Percentiles rank a stretch among this genome's conserved stretches.
These are phyloP conservation scores for Eragrostis nindensis DNA, from an alignment of 176 grass and related monocot genomes.

Conservation along the genomic window DNA sequence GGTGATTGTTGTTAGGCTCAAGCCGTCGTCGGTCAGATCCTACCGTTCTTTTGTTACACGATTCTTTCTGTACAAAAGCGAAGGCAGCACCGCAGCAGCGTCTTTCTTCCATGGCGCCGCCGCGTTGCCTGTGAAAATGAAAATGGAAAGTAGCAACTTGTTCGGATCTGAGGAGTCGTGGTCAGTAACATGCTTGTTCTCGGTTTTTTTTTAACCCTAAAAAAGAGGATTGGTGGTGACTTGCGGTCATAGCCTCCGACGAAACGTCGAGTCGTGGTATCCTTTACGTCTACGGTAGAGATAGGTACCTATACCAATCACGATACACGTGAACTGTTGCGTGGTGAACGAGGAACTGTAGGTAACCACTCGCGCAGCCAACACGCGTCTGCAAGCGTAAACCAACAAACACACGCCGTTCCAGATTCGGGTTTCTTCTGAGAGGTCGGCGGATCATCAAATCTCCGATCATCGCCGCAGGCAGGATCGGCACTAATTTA, in stretches of 20 bases:
- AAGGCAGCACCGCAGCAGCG: neutral
- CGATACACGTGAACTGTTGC: too few relatives aligned
- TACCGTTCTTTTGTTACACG: conserved; percentile 23
- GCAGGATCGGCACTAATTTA: too few relatives aligned
- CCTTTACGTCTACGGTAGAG: neutral
- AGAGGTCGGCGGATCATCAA: too few relatives aligned
- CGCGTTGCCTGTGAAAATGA: neutral
- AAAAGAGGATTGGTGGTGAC: neutral
- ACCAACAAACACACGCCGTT: too few relatives aligned
- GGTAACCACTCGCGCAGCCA: too few relatives aligned
- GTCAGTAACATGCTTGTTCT: neutral
- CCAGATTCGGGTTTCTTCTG: too few relatives aligned
- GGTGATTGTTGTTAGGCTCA: conserved; percentile 8
- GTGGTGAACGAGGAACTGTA: too few relatives aligned
- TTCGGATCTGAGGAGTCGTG: neutral
- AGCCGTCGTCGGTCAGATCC: neutral
- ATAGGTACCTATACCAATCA: neutral
- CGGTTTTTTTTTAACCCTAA: neutral
- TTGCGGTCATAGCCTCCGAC: neutral
- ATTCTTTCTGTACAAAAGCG: conserved; percentile 39
- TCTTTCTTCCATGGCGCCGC: neutral
- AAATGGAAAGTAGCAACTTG: neutral
- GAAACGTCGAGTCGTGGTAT: neutral
- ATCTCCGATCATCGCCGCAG: too few relatives aligned
- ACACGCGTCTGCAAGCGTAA: too few relatives aligned